These are phyloP conservation scores for Zygnema circumcarinatum DNA, from an alignment of 139 green algal genomes.

Conservation along the genomic window DNA sequence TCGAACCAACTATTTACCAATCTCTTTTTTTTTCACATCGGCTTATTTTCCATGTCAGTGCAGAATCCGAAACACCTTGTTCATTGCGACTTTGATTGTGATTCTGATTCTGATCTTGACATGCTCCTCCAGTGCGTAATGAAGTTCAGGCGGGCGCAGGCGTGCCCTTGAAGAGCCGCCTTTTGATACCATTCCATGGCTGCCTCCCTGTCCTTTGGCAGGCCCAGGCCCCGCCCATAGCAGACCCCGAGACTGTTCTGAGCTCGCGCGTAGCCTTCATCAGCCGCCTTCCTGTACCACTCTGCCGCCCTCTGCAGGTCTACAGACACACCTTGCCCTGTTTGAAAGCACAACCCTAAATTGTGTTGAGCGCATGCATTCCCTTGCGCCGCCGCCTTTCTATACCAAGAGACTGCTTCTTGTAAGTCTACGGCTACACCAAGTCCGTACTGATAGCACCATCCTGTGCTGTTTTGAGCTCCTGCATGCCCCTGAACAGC, in stretches of 20 bases:
- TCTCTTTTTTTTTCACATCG: too few species aligned
- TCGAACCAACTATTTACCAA: too few species aligned
- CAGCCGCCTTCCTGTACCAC: conserved; percentile 52
- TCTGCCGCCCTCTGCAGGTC: conserved; percentile 17
- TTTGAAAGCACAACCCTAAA: conserved; percentile 9
- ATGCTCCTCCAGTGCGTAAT: too few species aligned
- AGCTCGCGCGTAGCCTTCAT: conserved; percentile 42
- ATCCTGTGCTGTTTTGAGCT: conserved; percentile 30
- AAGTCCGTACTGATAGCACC: conserved; percentile 36
- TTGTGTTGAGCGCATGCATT: conserved; percentile 5
- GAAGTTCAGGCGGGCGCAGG: not conserved
- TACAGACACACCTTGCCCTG: not conserved
- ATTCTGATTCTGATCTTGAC: too few species aligned
- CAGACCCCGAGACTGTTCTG: conserved; percentile 35
- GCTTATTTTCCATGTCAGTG: too few species aligned
- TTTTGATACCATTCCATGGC: conserved; percentile 35
- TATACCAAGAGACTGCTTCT: conserved; percentile 37
- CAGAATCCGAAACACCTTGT: too few species aligned
- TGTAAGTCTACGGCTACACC: conserved; percentile 18
- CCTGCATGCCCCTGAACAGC: conserved; percentile 34
- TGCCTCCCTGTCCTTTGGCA: conserved; percentile 31
- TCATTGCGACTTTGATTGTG: too few species aligned
- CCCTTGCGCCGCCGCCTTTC: conserved; percentile 21
- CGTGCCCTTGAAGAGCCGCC: conserved; percentile 31
- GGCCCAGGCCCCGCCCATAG: conserved; percentile 38